These are phyloP conservation scores for Acmispon strigosus DNA, from an alignment of 306 rosid genomes.

Conservation along the genomic window DNA sequence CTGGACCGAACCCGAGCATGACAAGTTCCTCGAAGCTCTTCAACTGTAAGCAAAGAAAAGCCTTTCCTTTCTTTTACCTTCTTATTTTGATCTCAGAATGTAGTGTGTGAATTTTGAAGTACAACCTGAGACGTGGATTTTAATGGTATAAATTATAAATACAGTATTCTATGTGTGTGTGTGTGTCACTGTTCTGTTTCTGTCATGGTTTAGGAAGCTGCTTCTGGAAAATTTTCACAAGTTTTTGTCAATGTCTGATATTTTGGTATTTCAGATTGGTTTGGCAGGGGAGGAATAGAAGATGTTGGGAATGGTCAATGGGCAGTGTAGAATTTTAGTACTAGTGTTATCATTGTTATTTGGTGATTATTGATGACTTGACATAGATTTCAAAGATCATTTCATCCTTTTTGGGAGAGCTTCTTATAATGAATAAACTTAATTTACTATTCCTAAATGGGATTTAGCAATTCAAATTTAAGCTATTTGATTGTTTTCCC, in stretches of 20 bases:
- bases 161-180: background rate
- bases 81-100: background rate
- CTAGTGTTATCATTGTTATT: background rate
- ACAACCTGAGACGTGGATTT: background rate
- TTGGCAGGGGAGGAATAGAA: background rate
- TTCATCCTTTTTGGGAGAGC: background rate
- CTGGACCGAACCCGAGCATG: slow-evolving; percentile 94
- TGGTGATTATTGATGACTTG: background rate
- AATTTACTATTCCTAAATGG: background rate
- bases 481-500: background rate
- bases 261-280: background rate
- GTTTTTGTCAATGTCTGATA: background rate
- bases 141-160: background rate
- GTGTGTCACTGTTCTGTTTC: background rate
- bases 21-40: slow-evolving; percentile 87
- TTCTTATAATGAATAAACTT: background rate
- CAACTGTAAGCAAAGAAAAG: slow-evolving; percentile 49
- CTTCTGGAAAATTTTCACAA: no score
- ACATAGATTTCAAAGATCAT: background rate
- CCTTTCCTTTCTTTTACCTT: background rate
- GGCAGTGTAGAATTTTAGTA: background rate
- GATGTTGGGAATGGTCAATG: background rate
- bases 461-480: background rate
- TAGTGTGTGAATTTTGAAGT: background rate
- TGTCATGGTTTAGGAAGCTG: background rate